A percentile compares a stretch with the other conserved stretches of the same genome.
Conservation (phyloP, 2,329 filamentous ascomycete genomes). For the Colletotrichum scovillei region DNA sequence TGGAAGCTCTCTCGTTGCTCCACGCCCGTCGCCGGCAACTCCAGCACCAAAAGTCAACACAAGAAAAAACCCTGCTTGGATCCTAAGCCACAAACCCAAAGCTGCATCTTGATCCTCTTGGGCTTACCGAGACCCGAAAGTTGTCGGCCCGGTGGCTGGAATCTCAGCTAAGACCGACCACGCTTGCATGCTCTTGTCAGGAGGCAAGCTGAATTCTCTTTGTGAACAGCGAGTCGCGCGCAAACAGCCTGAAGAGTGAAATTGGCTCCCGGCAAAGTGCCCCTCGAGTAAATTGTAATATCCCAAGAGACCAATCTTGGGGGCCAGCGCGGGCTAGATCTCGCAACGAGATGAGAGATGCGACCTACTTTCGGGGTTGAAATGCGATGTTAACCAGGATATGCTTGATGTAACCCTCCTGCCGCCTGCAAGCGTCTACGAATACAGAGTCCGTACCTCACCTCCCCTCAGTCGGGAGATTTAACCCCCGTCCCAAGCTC, state of each 20-base stretch:
- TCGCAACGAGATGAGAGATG: neutral
- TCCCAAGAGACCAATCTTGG: neutral
- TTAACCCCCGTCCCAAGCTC: neutral
- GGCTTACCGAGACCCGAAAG: neutral
- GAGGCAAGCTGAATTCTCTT: neutral
- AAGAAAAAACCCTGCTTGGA: neutral
- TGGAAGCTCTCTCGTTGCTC: slow-evolving; percentile 8
- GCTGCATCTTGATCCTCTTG: slow-evolving; percentile 1
- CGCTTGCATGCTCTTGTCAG: neutral
- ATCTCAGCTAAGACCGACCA: neutral
- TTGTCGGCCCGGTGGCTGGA: neutral
- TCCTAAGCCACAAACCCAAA: slow-evolving; percentile 5
- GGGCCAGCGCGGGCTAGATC: neutral
- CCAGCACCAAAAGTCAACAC: neutral
- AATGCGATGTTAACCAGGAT: neutral
- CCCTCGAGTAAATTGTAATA: neutral
- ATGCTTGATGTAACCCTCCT: neutral
- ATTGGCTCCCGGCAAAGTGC: neutral
- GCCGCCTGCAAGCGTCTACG: neutral
- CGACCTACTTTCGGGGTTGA: neutral
- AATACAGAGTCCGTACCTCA: too few relatives aligned
- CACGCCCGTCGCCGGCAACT: neutral
- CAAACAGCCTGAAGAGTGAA: neutral
- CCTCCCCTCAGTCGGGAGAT: neutral
- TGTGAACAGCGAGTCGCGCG: neutral